Base-by-base conservation (phyloP, 2,329 filamentous ascomycete genomes). In the Epichloe scottii region DNA sequence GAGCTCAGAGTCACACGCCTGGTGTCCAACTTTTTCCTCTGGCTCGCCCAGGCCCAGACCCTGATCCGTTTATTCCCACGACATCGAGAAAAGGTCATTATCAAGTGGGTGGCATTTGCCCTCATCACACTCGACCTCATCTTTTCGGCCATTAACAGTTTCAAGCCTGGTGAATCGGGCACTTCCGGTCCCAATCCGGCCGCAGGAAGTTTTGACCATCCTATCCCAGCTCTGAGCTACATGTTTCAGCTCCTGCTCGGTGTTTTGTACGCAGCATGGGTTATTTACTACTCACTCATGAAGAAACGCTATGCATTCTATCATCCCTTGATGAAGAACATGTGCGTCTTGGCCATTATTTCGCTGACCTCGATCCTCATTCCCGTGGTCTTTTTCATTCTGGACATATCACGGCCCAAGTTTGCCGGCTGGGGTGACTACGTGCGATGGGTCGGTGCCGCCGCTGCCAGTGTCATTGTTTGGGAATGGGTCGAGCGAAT, bases 401-500 rank as follows among this genome's bases (percentile, higher is more conserved):
- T 94, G 58, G 90, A 96, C 63, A 89, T 96, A 46, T 84, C 85
- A 8, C 84, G 91, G 60, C 85, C 88, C 26, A 82, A 88, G 54
- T 84, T 95, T 54, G 87, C 87, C 39, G 88, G 86, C 8, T 96
- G 90, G 90, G 90, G 90, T 62, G 90, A 95, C 62, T 96, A 95
- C 62, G 90, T 95, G 44, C 77, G 89, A 60, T 96, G 90, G 90
- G 90, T 95, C n/a, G 90, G 90, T 46, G 89, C 89, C 1, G 89
- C 90, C 0, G 89, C 89, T 1, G 90, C 90, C 30, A 95, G 89
- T 68, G 90, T 95, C n/a, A 87, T 95, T 21, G 90, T 96, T 2
- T 96, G 90, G 90, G 90, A 96, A 67, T 96, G 90, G 90, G 90
- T 96, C 3, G 90, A 96, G 67, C 79, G 90, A 26, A 96, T 96